These are phyloP conservation scores for Penicillium sp. DNA, from an alignment of 2,329 filamentous ascomycete species.

Conservation along the genomic window DNA sequence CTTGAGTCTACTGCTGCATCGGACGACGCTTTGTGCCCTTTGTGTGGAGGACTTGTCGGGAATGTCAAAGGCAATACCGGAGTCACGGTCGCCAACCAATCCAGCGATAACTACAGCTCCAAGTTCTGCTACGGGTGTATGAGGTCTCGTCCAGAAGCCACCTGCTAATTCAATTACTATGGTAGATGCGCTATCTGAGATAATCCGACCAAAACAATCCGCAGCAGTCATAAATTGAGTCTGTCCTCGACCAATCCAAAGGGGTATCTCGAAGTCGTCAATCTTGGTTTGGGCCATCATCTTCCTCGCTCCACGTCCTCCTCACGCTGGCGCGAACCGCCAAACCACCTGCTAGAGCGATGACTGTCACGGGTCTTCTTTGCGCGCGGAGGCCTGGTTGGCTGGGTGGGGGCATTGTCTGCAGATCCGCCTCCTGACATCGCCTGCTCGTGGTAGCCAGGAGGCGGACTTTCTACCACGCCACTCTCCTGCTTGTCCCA, in stretches of 20 bases:
- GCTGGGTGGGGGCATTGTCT: conserved; percentile 8
- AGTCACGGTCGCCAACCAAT: conserved; percentile 39
- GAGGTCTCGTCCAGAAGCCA: conserved; percentile 40
- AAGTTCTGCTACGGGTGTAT: conserved; percentile 49
- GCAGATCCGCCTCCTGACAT: conserved; percentile 17
- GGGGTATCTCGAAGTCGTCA: conserved; percentile 9
- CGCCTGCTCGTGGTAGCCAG: conserved; percentile 24
- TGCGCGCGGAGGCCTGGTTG: conserved; percentile 27
- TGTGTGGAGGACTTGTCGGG: conserved; percentile 71
- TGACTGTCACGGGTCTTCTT: conserved; percentile 28
- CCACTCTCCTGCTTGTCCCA: conserved; percentile 40
- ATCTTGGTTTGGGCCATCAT: conserved; percentile 9
- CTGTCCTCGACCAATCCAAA: conserved; percentile 9
- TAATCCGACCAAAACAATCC: conserved; percentile 6
- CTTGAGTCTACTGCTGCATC: conserved; percentile 54
- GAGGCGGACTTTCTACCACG: conserved; percentile 27
- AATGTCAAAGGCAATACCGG: conserved; percentile 65
- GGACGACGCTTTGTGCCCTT: conserved; percentile 54
- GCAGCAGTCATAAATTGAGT: not conserved
- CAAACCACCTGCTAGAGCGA: conserved; percentile 33
- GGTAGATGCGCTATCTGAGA: not conserved
- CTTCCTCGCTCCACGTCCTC: conserved; percentile 33
- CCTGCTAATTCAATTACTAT: conserved; percentile 23
- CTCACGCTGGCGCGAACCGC: conserved; percentile 29
- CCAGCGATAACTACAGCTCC: conserved; percentile 55